Percentiles rank a stretch among this genome's conserved stretches.
These are phyloP conservation scores for Durotheca rogersii DNA, from an alignment of 495 filamentous ascomycete genomes.

Conservation along the genomic window DNA sequence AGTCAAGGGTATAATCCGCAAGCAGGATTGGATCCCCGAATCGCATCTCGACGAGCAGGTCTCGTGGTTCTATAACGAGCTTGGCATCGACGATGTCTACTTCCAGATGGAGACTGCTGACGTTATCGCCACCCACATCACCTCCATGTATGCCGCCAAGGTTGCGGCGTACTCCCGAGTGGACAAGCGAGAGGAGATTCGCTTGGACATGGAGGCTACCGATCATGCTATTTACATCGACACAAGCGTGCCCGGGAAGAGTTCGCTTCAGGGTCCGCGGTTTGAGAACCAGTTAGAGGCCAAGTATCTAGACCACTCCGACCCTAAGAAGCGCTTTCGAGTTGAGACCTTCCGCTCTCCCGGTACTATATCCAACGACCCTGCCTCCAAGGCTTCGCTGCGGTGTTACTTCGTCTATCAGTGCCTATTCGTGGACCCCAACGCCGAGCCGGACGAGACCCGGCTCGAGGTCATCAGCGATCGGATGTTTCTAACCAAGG, in stretches of 20 bases:
- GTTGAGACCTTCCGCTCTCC: slow-evolving; percentile 97
- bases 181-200: slow-evolving; percentile 90
- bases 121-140: slow-evolving; percentile 88
- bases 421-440: slow-evolving; percentile 77
- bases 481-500: slow-evolving; percentile 91
- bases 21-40: slow-evolving; percentile 75
- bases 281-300: slow-evolving; percentile 93
- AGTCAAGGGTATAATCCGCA: slow-evolving; percentile 47
- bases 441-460: slow-evolving; percentile 75
- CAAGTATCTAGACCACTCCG: slow-evolving; percentile 82
- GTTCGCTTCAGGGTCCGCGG: slow-evolving; percentile 69
- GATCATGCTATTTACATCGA: slow-evolving; percentile 99
- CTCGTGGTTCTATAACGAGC: slow-evolving; percentile 93
- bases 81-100: slow-evolving; percentile 98
- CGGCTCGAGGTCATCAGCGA: slow-evolving; percentile 89
- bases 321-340: slow-evolving; percentile 68
- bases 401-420: slow-evolving; percentile 99
- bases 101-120: slow-evolving; percentile 89
- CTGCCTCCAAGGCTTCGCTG: slow-evolving; percentile 67
- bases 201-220: slow-evolving; percentile 87
- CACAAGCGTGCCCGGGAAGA: slow-evolving; percentile 85
- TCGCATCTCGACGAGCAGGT: slow-evolving; percentile 83
- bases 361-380: slow-evolving; percentile 57
- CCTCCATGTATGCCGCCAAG: slow-evolving; percentile 95
- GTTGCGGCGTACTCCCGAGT: slow-evolving; percentile 91